phyloP scores from a whole-genome alignment of 179 eudicot species.

The Gypsophila paniculata region DNA sequence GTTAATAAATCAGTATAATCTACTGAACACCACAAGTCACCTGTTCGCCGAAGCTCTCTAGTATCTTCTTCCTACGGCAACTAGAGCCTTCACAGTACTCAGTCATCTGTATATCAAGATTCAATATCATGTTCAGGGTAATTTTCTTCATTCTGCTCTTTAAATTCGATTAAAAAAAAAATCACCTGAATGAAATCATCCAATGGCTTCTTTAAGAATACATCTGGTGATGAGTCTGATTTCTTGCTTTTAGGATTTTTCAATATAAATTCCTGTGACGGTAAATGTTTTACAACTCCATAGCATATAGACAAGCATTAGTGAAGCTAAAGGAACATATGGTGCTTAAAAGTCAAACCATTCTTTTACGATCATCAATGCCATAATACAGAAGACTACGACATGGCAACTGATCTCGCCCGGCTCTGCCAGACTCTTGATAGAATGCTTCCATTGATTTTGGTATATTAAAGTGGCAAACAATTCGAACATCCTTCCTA shows the following conservation, averaged over 20 bases:
- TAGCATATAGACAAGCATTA: constrained; percentile 1
- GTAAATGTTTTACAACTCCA: neutral
- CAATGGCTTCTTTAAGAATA: constrained; percentile 57
- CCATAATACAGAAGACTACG: constrained; percentile 81
- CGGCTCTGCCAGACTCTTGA: constrained; percentile 98
- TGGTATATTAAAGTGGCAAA: constrained; percentile 88
- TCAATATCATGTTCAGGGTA: neutral
- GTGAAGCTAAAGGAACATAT: neutral
- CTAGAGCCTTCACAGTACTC: constrained; percentile 76
- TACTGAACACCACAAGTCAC: constrained; percentile 27
- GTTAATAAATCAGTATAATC: neutral
- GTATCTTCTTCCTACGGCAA: constrained; percentile 80
- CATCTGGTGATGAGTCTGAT: constrained; percentile 46
- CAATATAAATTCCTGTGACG: constrained; percentile 65
- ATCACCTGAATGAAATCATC: constrained; percentile 67
- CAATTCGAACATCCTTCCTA: constrained; percentile 83
- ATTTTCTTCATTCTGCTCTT: neutral
- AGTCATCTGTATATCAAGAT: constrained; percentile 59
- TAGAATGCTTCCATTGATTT: constrained; percentile 94
- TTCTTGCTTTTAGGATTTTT: constrained; percentile 58
- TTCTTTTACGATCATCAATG: constrained; percentile 77
- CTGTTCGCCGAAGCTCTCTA: constrained; percentile 84
- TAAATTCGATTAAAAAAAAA: constrained; percentile 7
- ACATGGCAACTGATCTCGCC: constrained; percentile 87
- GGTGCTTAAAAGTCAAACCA: constrained; percentile 45